Base-by-base conservation (phyloP, 352 stramenopile genomes). In the Globisporangium mamillatum region DNA sequence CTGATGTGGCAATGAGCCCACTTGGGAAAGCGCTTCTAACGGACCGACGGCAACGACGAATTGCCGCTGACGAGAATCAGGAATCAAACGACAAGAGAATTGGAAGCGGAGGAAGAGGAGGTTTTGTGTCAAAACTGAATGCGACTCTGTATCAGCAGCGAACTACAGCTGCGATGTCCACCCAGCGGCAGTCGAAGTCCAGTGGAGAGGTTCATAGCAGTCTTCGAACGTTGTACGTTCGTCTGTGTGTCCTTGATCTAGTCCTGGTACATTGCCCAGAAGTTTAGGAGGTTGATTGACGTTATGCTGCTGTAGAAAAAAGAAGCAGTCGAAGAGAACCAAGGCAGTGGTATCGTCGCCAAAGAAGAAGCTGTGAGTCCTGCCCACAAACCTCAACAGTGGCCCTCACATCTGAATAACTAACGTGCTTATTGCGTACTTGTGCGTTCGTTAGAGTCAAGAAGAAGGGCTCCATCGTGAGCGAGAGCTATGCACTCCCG, bases 311-410 rank as follows among this genome's bases (percentile, higher is more conserved):
- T 12, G 3, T 2, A 20, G 3, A 4, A 50, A 48, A 25, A 63
- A 61, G 54, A 69, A 69, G 9, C 60, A 77, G 65, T 32, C n/a
- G 48, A 24, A 64, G 55, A 60, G 36, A 69, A 62, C 50, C 29
- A 20, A 64, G 25, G 41, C 53, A 32, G 59, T 44, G 22, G n/a
- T 64, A 8, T 75, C 72, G 48, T 72, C 67, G 16, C 65, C 67
- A 7, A 70, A 64, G 52, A 74, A 68, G 61, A 73, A 58, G 46
- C 70, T 62, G 70, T 79, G 66, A 24, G 66, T 69, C 41, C 27
- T 14, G 14, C 7, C 8, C 3, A 27, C 8, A 25, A 32, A 32
- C 32, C n/a, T 7, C 34, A 18, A 38, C 6, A 41, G 34, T 46
- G 25, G 25, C 16, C 10, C 14, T 48, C 10, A 6, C 24, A 48